Evolutionary conservation across 2,329 filamentous ascomycete genomes (phyloP), one percentile per base, ranked within the genome.

Genomic region (Alternaria atra): DNA sequence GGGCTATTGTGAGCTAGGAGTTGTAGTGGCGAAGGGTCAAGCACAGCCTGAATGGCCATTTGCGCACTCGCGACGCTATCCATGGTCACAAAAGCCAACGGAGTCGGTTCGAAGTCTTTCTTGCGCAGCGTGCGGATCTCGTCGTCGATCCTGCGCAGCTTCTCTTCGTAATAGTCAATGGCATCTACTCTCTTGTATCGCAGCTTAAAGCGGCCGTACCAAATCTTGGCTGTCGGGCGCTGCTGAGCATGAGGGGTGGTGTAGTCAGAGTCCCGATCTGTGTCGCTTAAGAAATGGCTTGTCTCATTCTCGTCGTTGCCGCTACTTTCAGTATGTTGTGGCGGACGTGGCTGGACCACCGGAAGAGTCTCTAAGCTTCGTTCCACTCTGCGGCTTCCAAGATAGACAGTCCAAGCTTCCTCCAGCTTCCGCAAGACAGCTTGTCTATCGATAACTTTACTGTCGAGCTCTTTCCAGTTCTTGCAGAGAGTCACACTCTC

Each of bases 81-180:
- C 93, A 99, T 96, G 0, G 95, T 98, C 39, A 99, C 92, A 77
- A 99, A 97, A 1, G 96, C 96, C 61, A 96, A 86, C 50, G 94
- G 90, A 1, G 90, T 94, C 0, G 95, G 85, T 6, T 85, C 82
- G 71, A 93, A 98, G 4, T 91, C 86, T 76, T 92, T 91, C 71
- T 88, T 87, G 29, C 95, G 88, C 10, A 93, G 87, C 7, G 80
- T 80, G 7, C 80, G 79, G 52, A 99, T 92, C 66, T 89, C 85
- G 50, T 92, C 90, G 67, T 99, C 94, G 2, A 96, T 79, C 15
- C 86, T 85, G 27, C 91, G 89, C 35, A 99, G 85, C 74, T 91
- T 90, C 77, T 97, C 92, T 71, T 96, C 91, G 73, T 94, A 97
- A 76, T 97, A 95, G 76, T 98, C 91, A 69, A 99, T 95, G 2